Evolutionary conservation across 2,329 filamentous ascomycete genomes (phyloP), one percentile per base, ranked within the genome.

Genomic region (Fusarium verticillioides): DNA sequence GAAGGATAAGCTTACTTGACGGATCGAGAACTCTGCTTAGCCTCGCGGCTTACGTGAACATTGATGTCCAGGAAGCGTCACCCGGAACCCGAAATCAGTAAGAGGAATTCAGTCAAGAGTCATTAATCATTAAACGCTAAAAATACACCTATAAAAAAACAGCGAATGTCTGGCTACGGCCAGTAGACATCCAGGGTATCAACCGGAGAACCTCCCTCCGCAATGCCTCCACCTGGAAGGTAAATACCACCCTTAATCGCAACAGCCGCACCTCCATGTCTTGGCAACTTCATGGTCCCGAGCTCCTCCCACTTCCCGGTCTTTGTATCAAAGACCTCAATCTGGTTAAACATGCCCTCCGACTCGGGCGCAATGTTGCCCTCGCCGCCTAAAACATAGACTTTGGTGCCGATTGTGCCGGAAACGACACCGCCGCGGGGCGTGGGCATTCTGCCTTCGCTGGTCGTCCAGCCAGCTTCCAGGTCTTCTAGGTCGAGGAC

Each of bases 381-480:
- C 50, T 84, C 82, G 9, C 82, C 83, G 2, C 83, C 83, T 59
- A 84, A 78, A 1, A 79, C 78, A 47, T 81, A 84, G 16, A 83
- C 68, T 23, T 70, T 67, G 1, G 53, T 61, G 2, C 74, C 79
- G 3, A 84, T 53, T 1, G 75, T 75, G 0, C 72, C 80, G 2
- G 68, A 77, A 83, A 65, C 66, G 1, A 74, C 57, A 0, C 83
- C 83, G 6, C 82, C 83, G 1, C 83, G 75, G 0, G 83, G 61
- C 5, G 81, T 84, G 0, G 82, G 81, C 82, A 85, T 83, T n/a
- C 50, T 63, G 7, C 57, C 74, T 11, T 60, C 49, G 15, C 73
- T 78, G 2, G 74, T 78, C 0, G 16, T 63, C 82, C 82, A 84
- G 9, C 78, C 78, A 5, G 57, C 44, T 15, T 66, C 57, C 10